phyloP scores from a whole-genome alignment of 352 stramenopile genomes.

The Globisporangium takayamanum region DNA sequence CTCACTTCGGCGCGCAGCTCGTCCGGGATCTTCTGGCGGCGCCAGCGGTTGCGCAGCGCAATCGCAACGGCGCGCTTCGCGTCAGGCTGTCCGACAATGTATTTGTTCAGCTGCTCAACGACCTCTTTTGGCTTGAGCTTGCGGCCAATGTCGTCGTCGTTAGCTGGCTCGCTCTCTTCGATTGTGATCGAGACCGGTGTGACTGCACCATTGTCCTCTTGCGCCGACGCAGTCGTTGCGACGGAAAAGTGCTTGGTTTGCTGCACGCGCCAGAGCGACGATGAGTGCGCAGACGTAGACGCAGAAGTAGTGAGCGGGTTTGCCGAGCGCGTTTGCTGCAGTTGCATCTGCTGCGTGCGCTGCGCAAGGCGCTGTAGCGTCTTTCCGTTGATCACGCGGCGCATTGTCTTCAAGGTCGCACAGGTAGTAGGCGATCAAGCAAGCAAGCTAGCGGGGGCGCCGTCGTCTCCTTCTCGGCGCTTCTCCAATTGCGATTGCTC shows the following conservation, averaged over 20 bases:
- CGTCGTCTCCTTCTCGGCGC: neutral
- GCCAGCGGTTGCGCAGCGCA: slow-evolving; percentile 97
- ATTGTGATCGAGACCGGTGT: slow-evolving; percentile 18
- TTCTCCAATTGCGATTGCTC: neutral
- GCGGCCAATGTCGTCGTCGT: slow-evolving; percentile 55
- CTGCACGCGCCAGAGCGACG: slow-evolving; percentile 9
- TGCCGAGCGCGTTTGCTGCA: neutral
- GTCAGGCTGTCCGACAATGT: slow-evolving; percentile 96
- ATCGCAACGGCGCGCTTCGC: slow-evolving; percentile 98
- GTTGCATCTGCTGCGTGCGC: slow-evolving; percentile 10
- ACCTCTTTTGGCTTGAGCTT: slow-evolving; percentile 91
- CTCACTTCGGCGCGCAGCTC: slow-evolving; percentile 90
- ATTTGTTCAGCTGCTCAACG: slow-evolving; percentile 93
- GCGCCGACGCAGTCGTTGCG: slow-evolving; percentile 23
- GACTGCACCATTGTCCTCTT: slow-evolving; percentile 17
- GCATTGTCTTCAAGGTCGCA: slow-evolving; percentile 27
- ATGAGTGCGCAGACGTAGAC: neutral
- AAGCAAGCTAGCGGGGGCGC: neutral
- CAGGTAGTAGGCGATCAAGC: neutral
- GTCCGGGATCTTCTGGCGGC: slow-evolving; percentile 92
- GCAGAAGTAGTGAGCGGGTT: neutral
- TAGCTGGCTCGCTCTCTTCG: slow-evolving; percentile 14
- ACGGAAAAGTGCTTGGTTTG: slow-evolving; percentile 20
- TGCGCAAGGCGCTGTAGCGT: slow-evolving; percentile 38
- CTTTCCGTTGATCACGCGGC: slow-evolving; percentile 33